Base-by-base conservation (phyloP, 1,139 yeast species). In the Magnusiomyces tetraspermus region DNA sequence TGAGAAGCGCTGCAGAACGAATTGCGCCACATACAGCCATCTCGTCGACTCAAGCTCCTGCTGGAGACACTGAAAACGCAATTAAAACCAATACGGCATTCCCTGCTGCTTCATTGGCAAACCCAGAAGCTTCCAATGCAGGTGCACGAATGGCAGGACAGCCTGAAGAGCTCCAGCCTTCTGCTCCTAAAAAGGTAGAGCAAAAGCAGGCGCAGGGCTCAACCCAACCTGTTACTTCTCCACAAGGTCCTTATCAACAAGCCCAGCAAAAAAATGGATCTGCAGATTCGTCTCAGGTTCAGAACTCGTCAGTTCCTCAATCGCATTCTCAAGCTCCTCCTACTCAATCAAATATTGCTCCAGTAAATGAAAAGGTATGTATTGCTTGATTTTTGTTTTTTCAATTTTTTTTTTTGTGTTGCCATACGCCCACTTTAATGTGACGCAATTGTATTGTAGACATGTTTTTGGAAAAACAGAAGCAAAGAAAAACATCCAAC, bases 61-160 rank as follows among this genome's bases (percentile, higher is more conserved):
- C 67, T 3, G 67, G 67, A 21, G 59, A 55, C 19, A 49, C 54
- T 26, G 48, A 31, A 17, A 30, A 46, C 3, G 67, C 63, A 53
- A 51, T 51, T 26, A 52, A 60, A 2, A 62, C 66, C 1, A 67
- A 65, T 33, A 60, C 65, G 1, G 60, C 66, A 8, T 57, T 60
- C 21, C 67, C 68, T 4, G 58, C 62, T 2, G 67, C 67, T n/a
- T 56, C 58, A 13, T 56, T 58, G 6, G 65, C 67, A 21, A 59
- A 61, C 40, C 41, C 49, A 28, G 54, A 52, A 19, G 65, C 67
- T 2, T 49, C 44, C 26, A 61, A 62, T 49, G 65, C 66, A 8
- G 66, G 49, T n/a, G 49, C 41, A 11, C 40, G 49, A 6, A 3
- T 28, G 33, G 5, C 36, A n/a, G 46, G 65, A 19, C 47, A 49